Base-by-base conservation (phyloP, 164 flowering plant species). In the Vitis cinerea region DNA sequence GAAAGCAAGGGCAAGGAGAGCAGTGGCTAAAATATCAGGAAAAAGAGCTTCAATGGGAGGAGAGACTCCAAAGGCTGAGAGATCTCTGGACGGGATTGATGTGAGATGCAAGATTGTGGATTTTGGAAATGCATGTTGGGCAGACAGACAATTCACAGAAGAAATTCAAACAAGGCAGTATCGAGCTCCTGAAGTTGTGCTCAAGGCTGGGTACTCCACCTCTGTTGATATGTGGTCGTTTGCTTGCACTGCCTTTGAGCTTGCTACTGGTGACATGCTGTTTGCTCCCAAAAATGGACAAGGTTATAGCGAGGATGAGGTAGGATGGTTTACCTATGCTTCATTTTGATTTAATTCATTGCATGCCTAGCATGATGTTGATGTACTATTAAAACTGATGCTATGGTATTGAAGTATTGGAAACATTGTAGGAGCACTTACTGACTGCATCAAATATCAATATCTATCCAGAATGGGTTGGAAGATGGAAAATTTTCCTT, bases 51-150 rank as follows among this genome's bases (percentile, higher is more conserved):
- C 91, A 29, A 76, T 87, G 85, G 97, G 87, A 29, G 90, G 81
- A 50, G 76, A 54, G 37, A 19, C 63, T 64, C 61, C 79, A 60
- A 87, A 87, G 62, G 66, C 82, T 16, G 75, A 71, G 62, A 85
- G 85, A 80, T 71, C 68, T 72, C 68, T 94, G 72, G 92, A 91
- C 75, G 99, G 90, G 71, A 83, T 94, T 77, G 90, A 91, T 77
- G 23, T 92, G 65, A 86, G 84, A 66, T 94, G 99, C 76, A 94
- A 94, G 79, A 71, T 94, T 72, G 99, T 94, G 71, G 99, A 94
- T 80, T 91, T 94, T 81, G 99, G 99, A 58, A 94, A 92, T 86
- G 97, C 99, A 50, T 91, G 97, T 75, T 88, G 96, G 97, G 88
- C 71, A 10, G 92, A 89, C 80, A 84, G 84, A 69, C 90, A 80